Evolutionary conservation across 1,284 basidiomycete genomes (phyloP), one percentile per base, ranked within the genome.

Genomic region (Austroboletus rostrupii): DNA sequence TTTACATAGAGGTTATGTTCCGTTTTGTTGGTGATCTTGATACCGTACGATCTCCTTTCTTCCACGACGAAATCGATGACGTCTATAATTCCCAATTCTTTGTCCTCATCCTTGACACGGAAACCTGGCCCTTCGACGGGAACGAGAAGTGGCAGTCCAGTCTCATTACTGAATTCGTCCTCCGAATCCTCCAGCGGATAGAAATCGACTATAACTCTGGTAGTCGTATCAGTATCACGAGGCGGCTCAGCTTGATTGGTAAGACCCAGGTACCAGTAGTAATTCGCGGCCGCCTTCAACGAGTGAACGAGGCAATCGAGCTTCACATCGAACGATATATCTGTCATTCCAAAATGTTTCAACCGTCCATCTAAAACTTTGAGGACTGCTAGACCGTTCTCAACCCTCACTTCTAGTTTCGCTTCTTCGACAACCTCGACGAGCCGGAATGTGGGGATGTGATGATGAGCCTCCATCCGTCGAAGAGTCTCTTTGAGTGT

Each of bases 261-360:
- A 40, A 61, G 50, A 36, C 47, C 49, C 6, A 64, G 59, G 33
- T 53, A 63, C 61, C 61, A 63, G 17, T 59, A 57, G 26, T 54
- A 61, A 7, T 59, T 56, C 11, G 59, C 43, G 3, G 59, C 56
- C 12, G 51, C 43, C 13, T 17, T n/a, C 36, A 60, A 33, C 20
- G 36, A 16, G 1, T 43, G 43, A 20, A 21, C 10, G 5, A 61
- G 32, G 16, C 21, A 14, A 12, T 43, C 36, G 6, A 42, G 47
- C 12, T 43, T 5, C n/a, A 28, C 36, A 20, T 17, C 26, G 37
- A 43, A 35, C 8, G 35, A 26, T 20, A 55, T 21, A 6, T 35
- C 19, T 7, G 16, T 43, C 43, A 61, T 8, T 13, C 59, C 59
- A 2, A 60, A 40, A 5, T 2, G 20, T 19, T 52, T 44, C n/a